Base-by-base conservation (phyloP, 139 green algal species). In the Coccomyxa sp. region DNA sequence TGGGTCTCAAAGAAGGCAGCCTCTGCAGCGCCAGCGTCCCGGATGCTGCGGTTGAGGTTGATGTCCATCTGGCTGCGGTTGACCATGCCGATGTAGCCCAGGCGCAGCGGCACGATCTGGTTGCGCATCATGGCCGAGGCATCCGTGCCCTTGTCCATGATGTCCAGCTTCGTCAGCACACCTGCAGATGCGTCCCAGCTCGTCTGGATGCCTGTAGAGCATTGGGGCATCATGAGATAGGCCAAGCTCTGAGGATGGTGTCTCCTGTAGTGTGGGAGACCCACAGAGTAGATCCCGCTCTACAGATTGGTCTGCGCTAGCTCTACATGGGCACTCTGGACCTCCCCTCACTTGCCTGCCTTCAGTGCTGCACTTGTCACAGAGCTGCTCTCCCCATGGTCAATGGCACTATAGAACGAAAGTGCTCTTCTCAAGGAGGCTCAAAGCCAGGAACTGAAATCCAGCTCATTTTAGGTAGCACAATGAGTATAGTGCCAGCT, bases 61-160 rank as follows among this genome's bases (percentile, higher is more conserved):
- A 97, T 96, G 85, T 97, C 93, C 10, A 90, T 73, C 78, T 98
- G 95, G 79, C 89, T 92, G 55, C 94, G 88, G 73, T 95, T 94
- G n/a, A 98, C 92, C 16, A 95, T 83, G 6, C 86, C 96, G 22
- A 98, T 86, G 80, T 98, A 98, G 33, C 96, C 96, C 70, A 99
- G 86, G 29, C 86, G 77, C 83, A 99, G 86, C 0, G 95, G 96
- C 39, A 99, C 94, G 34, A 97, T 89, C 75, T 93, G 77, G 76
- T 95, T 95, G 36, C 81, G 75, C 70, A 99, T 87, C 70, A 95
- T 89, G 36, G 86, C 81, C 2, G 88, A 79, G 4, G 95, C 95
- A 80, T 97, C 88, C 0, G 96, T 99, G 58, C 96, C 96, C 14
- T 92, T 89, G 83, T 99, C 96, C 96, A 99, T 99, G 84, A 99